These are phyloP conservation scores for Colletotrichum theobromicola DNA, from an alignment of 2,329 filamentous ascomycete species.

Conservation along the genomic window DNA sequence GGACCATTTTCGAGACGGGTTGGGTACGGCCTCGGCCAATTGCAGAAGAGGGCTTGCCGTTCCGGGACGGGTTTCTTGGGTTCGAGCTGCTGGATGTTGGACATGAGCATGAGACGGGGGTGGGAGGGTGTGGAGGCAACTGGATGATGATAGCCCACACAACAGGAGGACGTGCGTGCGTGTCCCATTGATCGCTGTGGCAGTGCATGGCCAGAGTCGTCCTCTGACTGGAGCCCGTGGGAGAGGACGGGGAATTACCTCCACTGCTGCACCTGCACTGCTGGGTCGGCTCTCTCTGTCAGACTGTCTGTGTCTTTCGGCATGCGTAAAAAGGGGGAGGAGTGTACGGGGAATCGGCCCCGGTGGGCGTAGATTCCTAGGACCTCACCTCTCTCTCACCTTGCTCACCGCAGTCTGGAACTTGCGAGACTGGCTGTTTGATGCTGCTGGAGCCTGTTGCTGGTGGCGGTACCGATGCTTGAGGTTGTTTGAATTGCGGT, in stretches of 20 bases:
- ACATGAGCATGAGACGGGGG: not conserved
- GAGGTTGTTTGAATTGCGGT: not conserved
- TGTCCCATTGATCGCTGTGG: slow-evolving; percentile 20
- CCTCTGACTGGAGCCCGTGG: slow-evolving; percentile 1
- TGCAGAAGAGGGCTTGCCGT: not conserved
- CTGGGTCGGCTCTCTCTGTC: not conserved
- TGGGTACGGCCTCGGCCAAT: not conserved
- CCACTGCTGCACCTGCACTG: not conserved
- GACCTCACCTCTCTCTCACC: not conserved
- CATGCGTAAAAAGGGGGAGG: slow-evolving; percentile 7
- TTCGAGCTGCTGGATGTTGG: not conserved
- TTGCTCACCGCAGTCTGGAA: not conserved
- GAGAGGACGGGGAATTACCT: slow-evolving; percentile 7
- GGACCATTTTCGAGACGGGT: not conserved
- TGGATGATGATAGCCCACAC: not conserved
- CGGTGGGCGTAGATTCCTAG: not conserved
- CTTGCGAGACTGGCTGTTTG: not conserved
- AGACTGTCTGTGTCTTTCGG: slow-evolving; percentile 2
- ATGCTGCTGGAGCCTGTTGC: not conserved
- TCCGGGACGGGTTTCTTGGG: not conserved
- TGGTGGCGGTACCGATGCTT: not conserved
- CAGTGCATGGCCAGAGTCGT: slow-evolving; percentile 15
- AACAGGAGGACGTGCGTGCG: not conserved
- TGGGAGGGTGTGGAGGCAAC: not conserved
- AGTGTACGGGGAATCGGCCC: not conserved